These are phyloP conservation scores for Diophrys sp. DNA, from an alignment of 73 alveolate species.

Conservation along the genomic window DNA sequence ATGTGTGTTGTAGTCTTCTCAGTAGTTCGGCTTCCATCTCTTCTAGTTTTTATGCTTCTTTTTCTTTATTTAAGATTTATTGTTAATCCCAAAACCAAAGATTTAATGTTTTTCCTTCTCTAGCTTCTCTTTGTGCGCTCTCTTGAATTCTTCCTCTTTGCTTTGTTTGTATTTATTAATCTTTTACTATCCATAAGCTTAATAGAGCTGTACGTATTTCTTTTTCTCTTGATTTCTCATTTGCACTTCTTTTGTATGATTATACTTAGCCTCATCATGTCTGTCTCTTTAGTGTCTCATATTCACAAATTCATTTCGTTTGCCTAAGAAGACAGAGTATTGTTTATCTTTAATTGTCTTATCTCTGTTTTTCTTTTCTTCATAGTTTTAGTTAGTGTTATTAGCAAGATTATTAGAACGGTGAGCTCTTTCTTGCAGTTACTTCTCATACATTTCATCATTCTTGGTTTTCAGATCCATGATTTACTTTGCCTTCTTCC, in stretches of 20 bases:
- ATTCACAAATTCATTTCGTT: constrained; percentile 13
- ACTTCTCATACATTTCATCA: constrained; percentile 9
- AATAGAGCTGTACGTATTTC: background rate
- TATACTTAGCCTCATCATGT: constrained; percentile 13
- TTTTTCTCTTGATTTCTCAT: constrained; percentile 23
- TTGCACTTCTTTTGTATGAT: constrained; percentile 10
- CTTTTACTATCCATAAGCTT: constrained; percentile 10
- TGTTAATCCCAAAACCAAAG: background rate
- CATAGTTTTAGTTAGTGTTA: background rate
- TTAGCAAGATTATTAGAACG: background rate
- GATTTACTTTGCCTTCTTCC: constrained; percentile 40
- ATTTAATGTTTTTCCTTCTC: background rate
- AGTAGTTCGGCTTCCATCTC: constrained; percentile 22
- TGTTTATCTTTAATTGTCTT: background rate
- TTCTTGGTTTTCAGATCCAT: constrained; percentile 17
- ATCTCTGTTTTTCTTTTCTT: background rate
- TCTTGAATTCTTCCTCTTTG: constrained; percentile 24
- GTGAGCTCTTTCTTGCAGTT: constrained; percentile 1
- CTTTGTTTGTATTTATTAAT: constrained; percentile 8
- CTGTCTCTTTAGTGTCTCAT: constrained; percentile 11
- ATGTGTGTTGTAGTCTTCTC: constrained; percentile 8
- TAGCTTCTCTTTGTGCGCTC: background rate
- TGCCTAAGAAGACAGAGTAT: background rate
- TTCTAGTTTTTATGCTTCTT: constrained; percentile 13
- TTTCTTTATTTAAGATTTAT: background rate